A percentile compares a stretch with the other conserved stretches of the same genome.
These are phyloP conservation scores for Wolfiporia cocos DNA, from an alignment of 1,284 basidiomycete species.

Conservation along the genomic window DNA sequence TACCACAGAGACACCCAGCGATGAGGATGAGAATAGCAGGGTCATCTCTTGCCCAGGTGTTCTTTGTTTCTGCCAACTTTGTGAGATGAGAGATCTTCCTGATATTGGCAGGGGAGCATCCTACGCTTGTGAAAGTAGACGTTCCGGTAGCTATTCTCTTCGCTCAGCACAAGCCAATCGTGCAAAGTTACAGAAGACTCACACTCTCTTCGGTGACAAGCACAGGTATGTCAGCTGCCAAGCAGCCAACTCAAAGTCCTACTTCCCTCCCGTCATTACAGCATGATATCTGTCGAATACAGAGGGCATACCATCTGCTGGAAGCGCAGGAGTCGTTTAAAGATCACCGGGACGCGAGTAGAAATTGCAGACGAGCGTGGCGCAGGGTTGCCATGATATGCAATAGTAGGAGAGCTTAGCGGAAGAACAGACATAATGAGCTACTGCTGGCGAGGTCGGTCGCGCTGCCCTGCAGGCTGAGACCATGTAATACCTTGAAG, in stretches of 20 bases:
- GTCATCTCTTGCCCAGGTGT: conserved; percentile 94
- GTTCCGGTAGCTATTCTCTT: conserved; percentile 64
- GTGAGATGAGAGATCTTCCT: too few relatives aligned
- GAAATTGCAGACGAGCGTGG: conserved; percentile 30
- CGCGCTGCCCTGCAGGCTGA: too few relatives aligned
- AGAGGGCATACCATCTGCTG: conserved; percentile 71
- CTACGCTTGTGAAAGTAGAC: conserved; percentile 89
- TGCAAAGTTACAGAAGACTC: conserved; percentile 31
- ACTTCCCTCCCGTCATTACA: conserved; percentile 10
- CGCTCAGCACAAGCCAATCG: conserved; percentile 4
- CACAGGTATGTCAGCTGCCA: conserved; percentile 93
- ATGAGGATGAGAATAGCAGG: conserved; percentile 89
- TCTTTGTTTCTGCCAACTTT: conserved; percentile 92
- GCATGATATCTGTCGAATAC: too few relatives aligned
- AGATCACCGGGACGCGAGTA: conserved; percentile 71
- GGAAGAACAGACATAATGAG: conserved; percentile 66
- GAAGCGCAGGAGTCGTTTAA: conserved; percentile 71
- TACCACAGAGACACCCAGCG: conserved; percentile 69
- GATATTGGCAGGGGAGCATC: too few relatives aligned
- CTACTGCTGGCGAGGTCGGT: too few relatives aligned
- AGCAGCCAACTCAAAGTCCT: conserved; percentile 94
- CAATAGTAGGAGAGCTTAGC: conserved; percentile 35
- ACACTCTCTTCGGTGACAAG: conserved; percentile 87
- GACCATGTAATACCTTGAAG: too few relatives aligned
- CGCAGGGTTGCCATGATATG: conserved; percentile 27